phyloP scores from a whole-genome alignment of 108 stramenopile genomes.

The Discostella stelligeroides region DNA sequence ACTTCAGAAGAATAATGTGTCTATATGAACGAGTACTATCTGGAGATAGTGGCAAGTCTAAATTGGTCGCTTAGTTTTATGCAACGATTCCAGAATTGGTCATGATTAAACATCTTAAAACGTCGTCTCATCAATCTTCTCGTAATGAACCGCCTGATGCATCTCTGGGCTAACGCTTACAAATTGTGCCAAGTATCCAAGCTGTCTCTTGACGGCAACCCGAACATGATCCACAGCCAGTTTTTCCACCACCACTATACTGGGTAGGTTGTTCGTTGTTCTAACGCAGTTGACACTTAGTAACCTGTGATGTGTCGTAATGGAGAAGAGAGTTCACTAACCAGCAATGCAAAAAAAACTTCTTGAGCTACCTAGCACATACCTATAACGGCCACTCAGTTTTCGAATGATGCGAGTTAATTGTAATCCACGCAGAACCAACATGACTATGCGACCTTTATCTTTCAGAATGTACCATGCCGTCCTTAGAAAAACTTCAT shows the following conservation, averaged over 20 bases:
- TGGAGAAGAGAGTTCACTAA: not conserved
- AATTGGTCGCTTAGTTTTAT: no score
- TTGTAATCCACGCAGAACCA: constrained; percentile 72
- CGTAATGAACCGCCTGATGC: constrained; percentile 64
- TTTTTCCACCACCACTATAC: constrained; percentile 73
- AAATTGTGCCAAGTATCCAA: constrained; percentile 64
- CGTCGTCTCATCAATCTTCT: constrained; percentile 63
- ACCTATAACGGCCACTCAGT: constrained; percentile 59
- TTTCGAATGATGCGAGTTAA: constrained; percentile 70
- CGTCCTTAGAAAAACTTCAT: constrained; percentile 70
- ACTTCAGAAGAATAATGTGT: no score
- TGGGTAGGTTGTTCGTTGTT: constrained; percentile 73
- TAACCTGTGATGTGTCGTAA: constrained; percentile 15
- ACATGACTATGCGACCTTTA: constrained; percentile 63
- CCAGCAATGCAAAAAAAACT: no score
- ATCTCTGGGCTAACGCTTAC: constrained; percentile 71
- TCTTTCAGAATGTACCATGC: constrained; percentile 68
- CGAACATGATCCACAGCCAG: constrained; percentile 54
- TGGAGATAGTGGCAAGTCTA: no score
- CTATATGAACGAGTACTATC: no score
- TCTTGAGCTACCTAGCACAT: not conserved
- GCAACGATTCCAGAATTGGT: no score
- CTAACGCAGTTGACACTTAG: constrained; percentile 62
- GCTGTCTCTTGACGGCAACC: constrained; percentile 64
- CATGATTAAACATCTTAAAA: constrained; percentile 7